Conservation (phyloP, 495 filamentous ascomycete species). For the Pseudomonodictys pantanalensis region DNA sequence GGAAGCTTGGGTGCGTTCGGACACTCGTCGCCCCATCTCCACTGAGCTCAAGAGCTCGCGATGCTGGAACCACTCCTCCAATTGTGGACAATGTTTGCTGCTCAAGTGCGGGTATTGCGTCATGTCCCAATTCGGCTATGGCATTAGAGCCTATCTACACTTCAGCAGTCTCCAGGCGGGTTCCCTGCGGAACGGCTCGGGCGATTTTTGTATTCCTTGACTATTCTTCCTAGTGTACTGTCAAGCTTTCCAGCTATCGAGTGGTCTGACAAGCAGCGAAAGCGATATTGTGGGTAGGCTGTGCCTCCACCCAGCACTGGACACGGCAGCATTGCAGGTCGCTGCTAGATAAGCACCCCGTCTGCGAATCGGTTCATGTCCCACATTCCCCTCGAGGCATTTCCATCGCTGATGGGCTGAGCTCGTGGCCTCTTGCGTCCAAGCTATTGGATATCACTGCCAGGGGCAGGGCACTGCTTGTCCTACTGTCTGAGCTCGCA, state of each 20-base stretch:
- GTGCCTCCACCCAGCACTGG: neutral
- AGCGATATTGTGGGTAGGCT: neutral
- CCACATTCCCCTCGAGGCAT: conserved; percentile 10
- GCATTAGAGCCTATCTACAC: neutral
- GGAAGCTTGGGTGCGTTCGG: no score
- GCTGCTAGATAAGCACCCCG: conserved; percentile 21
- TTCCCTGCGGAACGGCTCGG: conserved; percentile 6
- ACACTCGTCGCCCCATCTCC: no score
- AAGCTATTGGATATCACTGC: conserved; percentile 20
- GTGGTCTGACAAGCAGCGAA: conserved; percentile 1
- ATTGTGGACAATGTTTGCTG: no score
- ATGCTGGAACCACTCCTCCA: no score
- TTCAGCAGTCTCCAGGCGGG: neutral
- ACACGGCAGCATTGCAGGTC: conserved; percentile 3
- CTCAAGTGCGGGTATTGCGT: neutral
- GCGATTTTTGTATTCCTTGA: no score
- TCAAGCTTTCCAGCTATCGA: neutral
- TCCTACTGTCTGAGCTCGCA: no score
- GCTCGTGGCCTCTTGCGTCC: conserved; percentile 14
- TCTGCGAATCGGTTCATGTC: conserved; percentile 17
- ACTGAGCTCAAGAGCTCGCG: no score
- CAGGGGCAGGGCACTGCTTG: neutral
- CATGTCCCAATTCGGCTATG: neutral
- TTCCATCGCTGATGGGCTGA: conserved; percentile 16
- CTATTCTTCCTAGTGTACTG: neutral